These are phyloP conservation scores for Pleurotus tuoliensis DNA, from an alignment of 768 basidiomycete species.

Conservation along the genomic window DNA sequence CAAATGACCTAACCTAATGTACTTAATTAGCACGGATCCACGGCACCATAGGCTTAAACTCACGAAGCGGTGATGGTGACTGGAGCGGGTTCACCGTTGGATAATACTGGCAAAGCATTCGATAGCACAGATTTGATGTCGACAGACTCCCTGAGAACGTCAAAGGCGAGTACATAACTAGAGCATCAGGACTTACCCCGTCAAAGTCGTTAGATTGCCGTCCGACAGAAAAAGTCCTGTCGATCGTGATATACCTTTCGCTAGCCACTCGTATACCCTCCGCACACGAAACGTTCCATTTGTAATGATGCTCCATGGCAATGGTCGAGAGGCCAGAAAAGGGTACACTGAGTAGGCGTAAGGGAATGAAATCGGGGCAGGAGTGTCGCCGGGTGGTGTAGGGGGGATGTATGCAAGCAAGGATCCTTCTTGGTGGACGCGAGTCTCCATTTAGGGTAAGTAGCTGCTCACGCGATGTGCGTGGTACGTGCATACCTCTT, in stretches of 20 bases:
- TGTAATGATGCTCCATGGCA: constrained; percentile 43
- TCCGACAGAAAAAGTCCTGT: constrained; percentile 36
- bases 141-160: constrained; percentile 5
- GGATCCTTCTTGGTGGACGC: constrained; percentile 7
- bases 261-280: constrained; percentile 59
- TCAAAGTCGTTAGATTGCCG: constrained; percentile 27
- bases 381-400: constrained; percentile 17
- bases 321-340: constrained; percentile 46
- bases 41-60: constrained; percentile 9
- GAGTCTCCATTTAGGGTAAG: constrained; percentile 9
- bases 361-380: constrained; percentile 24
- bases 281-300: constrained; percentile 55
- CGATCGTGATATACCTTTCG: constrained; percentile 19
- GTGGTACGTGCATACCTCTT: constrained; percentile 39
- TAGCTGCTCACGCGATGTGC: background rate
- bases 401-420: constrained; percentile 29
- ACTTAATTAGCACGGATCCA: background rate
- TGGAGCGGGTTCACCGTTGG: background rate
- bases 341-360: constrained; percentile 64
- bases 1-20: constrained; percentile 54
- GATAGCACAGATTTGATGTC: constrained; percentile 9
- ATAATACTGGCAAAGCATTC: background rate
- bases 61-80: constrained; percentile 38
- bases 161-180: background rate
- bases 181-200: constrained; percentile 28